phyloP scores from a whole-genome alignment of 345 rosid species.

The Balakata baccata region DNA sequence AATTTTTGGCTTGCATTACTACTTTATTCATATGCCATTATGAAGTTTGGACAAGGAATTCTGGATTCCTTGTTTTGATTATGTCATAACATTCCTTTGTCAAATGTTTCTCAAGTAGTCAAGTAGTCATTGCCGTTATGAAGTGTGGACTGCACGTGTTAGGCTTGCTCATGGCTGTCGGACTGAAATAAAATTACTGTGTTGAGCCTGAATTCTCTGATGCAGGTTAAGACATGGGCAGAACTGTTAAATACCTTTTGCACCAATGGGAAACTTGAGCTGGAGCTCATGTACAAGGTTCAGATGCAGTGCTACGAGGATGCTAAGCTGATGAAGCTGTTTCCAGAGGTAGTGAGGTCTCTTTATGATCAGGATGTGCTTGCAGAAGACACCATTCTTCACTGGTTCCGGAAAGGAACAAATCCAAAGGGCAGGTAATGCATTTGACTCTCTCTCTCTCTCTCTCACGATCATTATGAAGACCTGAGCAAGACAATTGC shows the following conservation, averaged over 20 bases:
- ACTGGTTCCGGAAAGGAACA: constrained; percentile 89
- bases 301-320: constrained; percentile 99
- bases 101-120: too few relatives aligned
- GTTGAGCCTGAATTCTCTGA: background rate
- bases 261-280: constrained; percentile 79
- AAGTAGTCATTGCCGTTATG: background rate
- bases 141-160: background rate
- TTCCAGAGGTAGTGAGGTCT: constrained; percentile 80
- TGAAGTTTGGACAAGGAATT: too few relatives aligned
- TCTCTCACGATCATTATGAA: background rate
- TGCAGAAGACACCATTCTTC: constrained; percentile 88
- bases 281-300: constrained; percentile 90
- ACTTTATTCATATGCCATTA: too few relatives aligned
- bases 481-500: too few relatives aligned
- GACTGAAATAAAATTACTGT: background rate
- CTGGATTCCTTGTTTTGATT: too few relatives aligned
- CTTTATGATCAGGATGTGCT: constrained; percentile 95
- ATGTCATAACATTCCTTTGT: too few relatives aligned
- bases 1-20: background rate
- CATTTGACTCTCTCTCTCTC: background rate
- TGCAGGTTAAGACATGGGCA: constrained; percentile 94
- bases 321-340: constrained; percentile 94
- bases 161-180: background rate
- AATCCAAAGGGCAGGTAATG: constrained; percentile 89
- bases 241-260: constrained; percentile 71